A percentile compares a stretch with the other conserved stretches of the same genome.
Conservation (phyloP, 2,329 filamentous ascomycete genomes). For the Chaetomiaceae sp. region DNA sequence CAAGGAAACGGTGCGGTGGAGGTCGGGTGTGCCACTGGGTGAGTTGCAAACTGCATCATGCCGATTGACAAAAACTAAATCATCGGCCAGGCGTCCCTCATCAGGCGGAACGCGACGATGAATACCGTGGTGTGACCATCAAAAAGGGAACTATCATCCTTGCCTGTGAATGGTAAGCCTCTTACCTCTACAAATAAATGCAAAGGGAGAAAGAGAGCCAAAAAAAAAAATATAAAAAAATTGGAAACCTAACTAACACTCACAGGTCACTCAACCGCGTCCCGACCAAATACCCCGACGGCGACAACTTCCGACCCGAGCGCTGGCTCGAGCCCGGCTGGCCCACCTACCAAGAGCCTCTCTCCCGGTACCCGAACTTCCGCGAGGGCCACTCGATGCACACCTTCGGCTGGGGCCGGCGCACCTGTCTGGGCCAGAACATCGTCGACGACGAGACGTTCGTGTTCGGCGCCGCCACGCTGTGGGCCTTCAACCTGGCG, state of each 20-base stretch:
- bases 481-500: constrained; percentile 47
- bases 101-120: constrained; percentile 44
- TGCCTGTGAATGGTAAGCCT: constrained; percentile 46
- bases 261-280: constrained; percentile 55
- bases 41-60: constrained; percentile 17
- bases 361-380: constrained; percentile 59
- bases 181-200: too few species aligned
- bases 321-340: constrained; percentile 59
- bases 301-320: constrained; percentile 59
- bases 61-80: too few species aligned
- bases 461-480: constrained; percentile 43
- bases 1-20: constrained; percentile 57
- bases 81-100: constrained; percentile 41
- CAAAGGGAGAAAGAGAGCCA: too few species aligned
- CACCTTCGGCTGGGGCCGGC: constrained; percentile 61
- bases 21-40: constrained; percentile 52
- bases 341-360: constrained; percentile 61
- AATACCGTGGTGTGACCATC: constrained; percentile 44
- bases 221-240: too few species aligned
- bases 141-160: constrained; percentile 46
- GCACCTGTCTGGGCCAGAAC: constrained; percentile 58
- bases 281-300: constrained; percentile 55
- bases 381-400: constrained; percentile 56
- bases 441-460: constrained; percentile 59
- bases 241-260: background rate